Percentiles rank a stretch among this genome's conserved stretches.
These are phyloP conservation scores for Mycena rebaudengoi DNA, from an alignment of 768 basidiomycete genomes.

Conservation along the genomic window DNA sequence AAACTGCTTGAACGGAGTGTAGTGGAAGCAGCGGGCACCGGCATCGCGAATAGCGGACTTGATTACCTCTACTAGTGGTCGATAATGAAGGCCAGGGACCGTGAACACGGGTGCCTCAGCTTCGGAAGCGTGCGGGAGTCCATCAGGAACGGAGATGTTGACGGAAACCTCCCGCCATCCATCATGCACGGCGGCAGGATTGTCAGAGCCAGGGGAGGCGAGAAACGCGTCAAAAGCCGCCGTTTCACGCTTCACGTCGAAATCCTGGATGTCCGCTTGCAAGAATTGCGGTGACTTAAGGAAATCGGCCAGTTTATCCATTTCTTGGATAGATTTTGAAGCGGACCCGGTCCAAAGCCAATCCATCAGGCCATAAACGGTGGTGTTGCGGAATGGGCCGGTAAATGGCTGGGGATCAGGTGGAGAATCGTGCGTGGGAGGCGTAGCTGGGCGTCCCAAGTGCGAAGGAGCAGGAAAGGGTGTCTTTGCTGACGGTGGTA, in stretches of 20 bases:
- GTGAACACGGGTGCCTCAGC: slow-evolving; percentile 11
- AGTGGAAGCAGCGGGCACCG: slow-evolving; percentile 15
- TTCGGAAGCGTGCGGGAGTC: slow-evolving; percentile 22
- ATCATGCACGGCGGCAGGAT: no score
- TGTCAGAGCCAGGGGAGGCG: no score
- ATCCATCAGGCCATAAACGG: slow-evolving; percentile 18
- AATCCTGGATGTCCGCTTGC: neutral
- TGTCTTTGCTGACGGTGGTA: neutral
- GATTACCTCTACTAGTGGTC: slow-evolving; percentile 24
- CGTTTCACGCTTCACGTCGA: neutral
- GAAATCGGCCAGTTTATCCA: slow-evolving; percentile 10
- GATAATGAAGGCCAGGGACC: slow-evolving; percentile 26
- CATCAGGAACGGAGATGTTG: no score
- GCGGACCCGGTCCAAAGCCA: slow-evolving; percentile 28
- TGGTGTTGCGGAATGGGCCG: slow-evolving; percentile 26
- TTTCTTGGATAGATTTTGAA: neutral
- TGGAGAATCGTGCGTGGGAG: neutral
- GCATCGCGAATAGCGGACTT: slow-evolving; percentile 14
- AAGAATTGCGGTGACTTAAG: neutral
- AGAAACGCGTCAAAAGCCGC: no score
- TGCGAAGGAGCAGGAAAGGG: neutral
- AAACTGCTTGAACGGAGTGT: slow-evolving; percentile 24
- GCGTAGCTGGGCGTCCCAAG: neutral
- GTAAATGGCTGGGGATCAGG: neutral
- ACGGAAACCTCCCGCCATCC: no score